Evolutionary conservation across 331 rosid genomes (phyloP).

Genomic region (Malus hybrid): DNA sequence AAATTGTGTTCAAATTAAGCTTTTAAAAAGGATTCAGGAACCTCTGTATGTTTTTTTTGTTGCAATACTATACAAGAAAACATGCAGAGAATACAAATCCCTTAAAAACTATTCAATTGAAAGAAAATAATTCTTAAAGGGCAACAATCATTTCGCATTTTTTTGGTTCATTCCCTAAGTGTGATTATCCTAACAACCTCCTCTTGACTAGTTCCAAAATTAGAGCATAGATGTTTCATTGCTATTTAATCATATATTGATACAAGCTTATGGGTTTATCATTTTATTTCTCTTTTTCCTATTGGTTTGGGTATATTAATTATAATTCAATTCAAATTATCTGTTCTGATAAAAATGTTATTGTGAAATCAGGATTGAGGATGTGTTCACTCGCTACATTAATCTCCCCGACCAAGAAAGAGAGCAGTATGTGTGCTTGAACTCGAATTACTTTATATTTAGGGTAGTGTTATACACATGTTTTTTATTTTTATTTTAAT

Average conservation of each 20-base stretch:
- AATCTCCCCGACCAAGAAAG: slow-evolving; percentile 79
- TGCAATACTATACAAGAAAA: no score
- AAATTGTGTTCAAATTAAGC: background rate
- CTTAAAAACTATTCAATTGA: no score
- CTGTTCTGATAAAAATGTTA: background rate
- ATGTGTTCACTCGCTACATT: slow-evolving; percentile 64
- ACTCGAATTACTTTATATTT: background rate
- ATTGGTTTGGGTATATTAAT: background rate
- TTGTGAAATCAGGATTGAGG: slow-evolving; percentile 56
- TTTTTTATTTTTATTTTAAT: background rate
- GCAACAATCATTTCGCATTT: background rate
- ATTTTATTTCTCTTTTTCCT: background rate
- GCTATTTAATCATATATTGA: background rate
- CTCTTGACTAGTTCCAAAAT: background rate
- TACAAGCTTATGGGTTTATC: background rate
- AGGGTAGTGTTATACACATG: background rate
- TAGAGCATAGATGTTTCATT: no score
- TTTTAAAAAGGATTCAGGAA: background rate
- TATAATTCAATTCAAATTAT: background rate
- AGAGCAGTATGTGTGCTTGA: slow-evolving; percentile 46
- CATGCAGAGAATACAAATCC: no score
- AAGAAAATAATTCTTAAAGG: background rate
- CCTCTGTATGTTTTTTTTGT: no score
- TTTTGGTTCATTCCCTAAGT: background rate
- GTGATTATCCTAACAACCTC: background rate